Evolutionary conservation across 2,329 filamentous ascomycete genomes (phyloP).

Genomic region (Xylogone sp.): DNA sequence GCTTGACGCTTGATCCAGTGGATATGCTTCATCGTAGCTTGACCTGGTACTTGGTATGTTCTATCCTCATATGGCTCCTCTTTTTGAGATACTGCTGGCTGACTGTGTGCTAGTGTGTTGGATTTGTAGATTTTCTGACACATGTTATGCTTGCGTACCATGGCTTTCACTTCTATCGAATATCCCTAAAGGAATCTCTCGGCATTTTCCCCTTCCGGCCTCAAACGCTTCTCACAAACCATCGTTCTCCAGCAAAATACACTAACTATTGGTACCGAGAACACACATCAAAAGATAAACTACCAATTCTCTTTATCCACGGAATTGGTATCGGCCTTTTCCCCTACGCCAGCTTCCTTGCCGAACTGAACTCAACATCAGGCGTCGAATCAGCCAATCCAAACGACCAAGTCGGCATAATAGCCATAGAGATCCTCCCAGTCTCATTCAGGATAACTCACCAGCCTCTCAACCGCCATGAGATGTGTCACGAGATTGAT

Average conservation of each 20-base stretch:
- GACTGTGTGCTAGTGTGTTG: conserved; percentile 29
- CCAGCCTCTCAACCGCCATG: conserved; percentile 40
- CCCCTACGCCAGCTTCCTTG: conserved; percentile 52
- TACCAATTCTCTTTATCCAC: conserved; percentile 59
- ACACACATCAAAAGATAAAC: conserved; percentile 52
- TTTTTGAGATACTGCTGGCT: too few species aligned
- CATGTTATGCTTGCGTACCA: conserved; percentile 34
- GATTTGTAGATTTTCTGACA: conserved; percentile 30
- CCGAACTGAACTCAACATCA: conserved; percentile 41
- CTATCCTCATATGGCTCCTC: not conserved
- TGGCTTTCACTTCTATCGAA: conserved; percentile 46
- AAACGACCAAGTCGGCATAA: conserved; percentile 51
- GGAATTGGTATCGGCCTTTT: conserved; percentile 59
- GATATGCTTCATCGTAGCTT: conserved; percentile 53
- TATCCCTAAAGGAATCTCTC: conserved; percentile 36
- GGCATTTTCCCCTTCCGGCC: conserved; percentile 52
- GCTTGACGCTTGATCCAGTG: conserved; percentile 55
- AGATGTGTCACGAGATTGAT: conserved; percentile 48
- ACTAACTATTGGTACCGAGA: conserved; percentile 58
- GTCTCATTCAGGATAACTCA: conserved; percentile 54
- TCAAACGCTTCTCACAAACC: conserved; percentile 40
- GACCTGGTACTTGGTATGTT: conserved; percentile 51
- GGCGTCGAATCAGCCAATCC: conserved; percentile 23
- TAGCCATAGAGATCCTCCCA: conserved; percentile 55
- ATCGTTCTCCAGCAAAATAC: conserved; percentile 40